phyloP scores from a whole-genome alignment of 1,284 basidiomycete genomes.

The Moniliella sp. region DNA sequence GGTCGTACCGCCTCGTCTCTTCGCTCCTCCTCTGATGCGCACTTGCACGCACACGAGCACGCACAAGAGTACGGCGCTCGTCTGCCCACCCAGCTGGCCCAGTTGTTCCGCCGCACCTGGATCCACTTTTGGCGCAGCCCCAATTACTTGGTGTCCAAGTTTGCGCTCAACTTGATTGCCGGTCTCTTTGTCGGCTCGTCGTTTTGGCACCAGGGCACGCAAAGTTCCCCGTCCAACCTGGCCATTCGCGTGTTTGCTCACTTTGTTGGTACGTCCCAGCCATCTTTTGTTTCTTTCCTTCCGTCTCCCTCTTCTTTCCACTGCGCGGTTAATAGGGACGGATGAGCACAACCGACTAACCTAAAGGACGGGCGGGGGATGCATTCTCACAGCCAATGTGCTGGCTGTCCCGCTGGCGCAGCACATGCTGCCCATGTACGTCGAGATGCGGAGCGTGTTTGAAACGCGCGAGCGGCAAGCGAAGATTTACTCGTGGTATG shows the following conservation, averaged over 20 bases:
- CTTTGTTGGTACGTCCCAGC: too few species aligned
- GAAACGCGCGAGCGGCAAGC: constrained; percentile 53
- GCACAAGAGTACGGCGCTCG: too few species aligned
- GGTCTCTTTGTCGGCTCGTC: not conserved
- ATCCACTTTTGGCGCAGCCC: not conserved
- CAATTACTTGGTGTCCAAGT: not conserved
- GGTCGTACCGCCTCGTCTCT: too few species aligned
- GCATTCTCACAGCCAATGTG: constrained; percentile 35
- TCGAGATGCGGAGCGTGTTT: constrained; percentile 43
- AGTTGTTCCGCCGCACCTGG: too few species aligned
- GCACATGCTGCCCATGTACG: constrained; percentile 36
- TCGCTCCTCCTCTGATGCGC: too few species aligned
- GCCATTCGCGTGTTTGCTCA: not conserved
- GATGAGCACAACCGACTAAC: too few species aligned
- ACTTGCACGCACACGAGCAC: too few species aligned
- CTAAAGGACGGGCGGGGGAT: constrained; percentile 54
- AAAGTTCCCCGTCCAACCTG: not conserved
- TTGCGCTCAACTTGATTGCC: not conserved
- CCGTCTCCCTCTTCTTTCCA: too few species aligned
- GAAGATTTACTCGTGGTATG: constrained; percentile 61
- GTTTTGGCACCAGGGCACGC: not conserved
- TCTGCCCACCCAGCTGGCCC: too few species aligned
- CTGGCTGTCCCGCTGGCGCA: too few species aligned
- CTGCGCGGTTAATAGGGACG: too few species aligned
- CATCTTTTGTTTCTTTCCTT: too few species aligned